Base-by-base conservation (phyloP, 1,139 yeast species). In the Pichia sp. region DNA sequence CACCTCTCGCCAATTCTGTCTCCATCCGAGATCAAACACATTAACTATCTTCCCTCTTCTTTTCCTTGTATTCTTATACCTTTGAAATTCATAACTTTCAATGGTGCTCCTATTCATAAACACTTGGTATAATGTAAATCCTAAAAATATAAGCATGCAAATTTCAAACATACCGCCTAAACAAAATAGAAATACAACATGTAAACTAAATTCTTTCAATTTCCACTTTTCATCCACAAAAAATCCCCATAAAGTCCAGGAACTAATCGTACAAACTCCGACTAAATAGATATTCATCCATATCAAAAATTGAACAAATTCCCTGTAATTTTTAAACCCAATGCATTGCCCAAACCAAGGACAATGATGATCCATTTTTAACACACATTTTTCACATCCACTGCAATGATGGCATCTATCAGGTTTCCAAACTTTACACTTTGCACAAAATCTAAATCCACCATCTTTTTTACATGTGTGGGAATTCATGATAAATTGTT, bases 261-360 rank as follows among this genome's bases (percentile, higher is more conserved):
- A 65, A 0, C 83, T 66, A 1, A 76, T 64, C 0, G 64, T 34
- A 28, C 76, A 62, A 11, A 75, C 76, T 29, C 77, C 56, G 3
- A 70, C 50, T 9, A 82, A 73, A 56, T 82, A 84, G 0, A 76
- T 44, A 2, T 83, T 69, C 7, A 81, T 73, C 63, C 86, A 85
- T 13, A 75, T 46, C 52, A 93, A 69, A 63, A 87, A 86, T 67
- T 90, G 96, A 27, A 89, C 67, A 65, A 89, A 91, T 63, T 73
- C 80, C 69, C 88, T 87, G 62, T 88, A 91, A 69, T 91, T 91
- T 46, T 71, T 71, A 69, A 77, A 85, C 0, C 99, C 99, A 52
- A 95, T 80, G 67, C 99, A 93, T 14, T 81, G 75, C 6, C 96
- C 82, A 65, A 93, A 90, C 99, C 99, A 93, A 0, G 99, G 98